Conservation (phyloP, 179 eudicot genomes). For the Spinacia oleracea region DNA sequence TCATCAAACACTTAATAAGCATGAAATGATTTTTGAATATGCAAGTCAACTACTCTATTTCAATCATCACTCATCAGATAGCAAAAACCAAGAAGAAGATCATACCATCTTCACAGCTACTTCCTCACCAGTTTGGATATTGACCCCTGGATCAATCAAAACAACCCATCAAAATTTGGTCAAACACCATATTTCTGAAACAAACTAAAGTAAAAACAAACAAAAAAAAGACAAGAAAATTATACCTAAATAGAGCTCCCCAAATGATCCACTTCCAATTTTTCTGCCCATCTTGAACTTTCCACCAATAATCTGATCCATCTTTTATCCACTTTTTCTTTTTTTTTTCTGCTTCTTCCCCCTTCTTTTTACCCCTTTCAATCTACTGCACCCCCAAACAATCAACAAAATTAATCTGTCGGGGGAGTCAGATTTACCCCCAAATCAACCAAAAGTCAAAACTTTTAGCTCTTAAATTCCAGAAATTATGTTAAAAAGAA, state of each 20-base stretch:
- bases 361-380: no score
- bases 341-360: no score
- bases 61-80: constrained; percentile 22
- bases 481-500: constrained; percentile 12
- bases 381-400: constrained; percentile 17
- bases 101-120: constrained; percentile 51
- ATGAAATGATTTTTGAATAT: constrained; percentile 4
- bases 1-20: constrained; percentile 3
- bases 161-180: constrained; percentile 17
- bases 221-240: neutral
- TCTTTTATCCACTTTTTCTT: constrained; percentile 17
- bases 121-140: constrained; percentile 52
- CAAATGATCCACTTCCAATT: constrained; percentile 60
- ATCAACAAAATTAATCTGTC: constrained; percentile 17
- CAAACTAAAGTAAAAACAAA: neutral
- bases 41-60: constrained; percentile 21
- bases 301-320: constrained; percentile 50
- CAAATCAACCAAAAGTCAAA: constrained; percentile 19
- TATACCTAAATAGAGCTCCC: constrained; percentile 50
- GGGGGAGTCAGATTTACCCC: constrained; percentile 31
- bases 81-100: constrained; percentile 11
- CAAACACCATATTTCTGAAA: constrained; percentile 19
- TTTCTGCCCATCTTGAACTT: constrained; percentile 51
- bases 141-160: constrained; percentile 36
- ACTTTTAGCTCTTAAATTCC: constrained; percentile 8